Conservation (phyloP, 129 eudicot species). For the Helianthus annuus region HanXRQr2.0-SUNRISE NC_035436.2:169585599-169586098, state of each 20-base stretch:
- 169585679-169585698: neutral
- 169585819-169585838: constrained; percentile 1
- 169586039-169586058: too few relatives aligned
- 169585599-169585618: too few relatives aligned
- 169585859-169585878: constrained; percentile 17
- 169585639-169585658: constrained; percentile 4
- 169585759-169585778: constrained; percentile 17
- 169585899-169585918: constrained; percentile 13
- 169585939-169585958: neutral
- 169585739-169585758: constrained; percentile 19
- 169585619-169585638: neutral
- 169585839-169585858: constrained; percentile 13
- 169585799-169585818: neutral
- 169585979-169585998: too few relatives aligned
- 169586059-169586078: too few relatives aligned
- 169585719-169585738: neutral
- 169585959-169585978: constrained; percentile 1
- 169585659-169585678: constrained; percentile 12
- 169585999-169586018: too few relatives aligned
- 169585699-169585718: constrained; percentile 19
- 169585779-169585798: constrained; percentile 16
- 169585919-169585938: constrained; percentile 25
- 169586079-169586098: too few relatives aligned
- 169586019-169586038: too few relatives aligned
- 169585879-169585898: neutral